Evolutionary conservation across 768 basidiomycete genomes (phyloP).

Genomic region (Hericium erinaceus): DNA sequence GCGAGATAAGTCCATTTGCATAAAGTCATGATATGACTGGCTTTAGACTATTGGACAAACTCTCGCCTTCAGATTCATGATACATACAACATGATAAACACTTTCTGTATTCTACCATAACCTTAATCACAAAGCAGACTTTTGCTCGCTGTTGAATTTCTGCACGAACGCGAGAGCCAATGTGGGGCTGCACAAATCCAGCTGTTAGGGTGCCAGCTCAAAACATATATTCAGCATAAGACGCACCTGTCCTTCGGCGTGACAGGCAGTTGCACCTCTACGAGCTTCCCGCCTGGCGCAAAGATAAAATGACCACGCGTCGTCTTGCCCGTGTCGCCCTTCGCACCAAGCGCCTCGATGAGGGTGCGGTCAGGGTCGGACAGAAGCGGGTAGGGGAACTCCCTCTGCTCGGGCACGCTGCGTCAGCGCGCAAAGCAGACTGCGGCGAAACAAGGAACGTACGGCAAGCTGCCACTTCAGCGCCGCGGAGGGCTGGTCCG

Average conservation of each 20-base stretch:
- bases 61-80: no score
- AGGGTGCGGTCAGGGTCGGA: slow-evolving; percentile 82
- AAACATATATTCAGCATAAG: no score
- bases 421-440: not conserved
- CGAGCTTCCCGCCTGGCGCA: slow-evolving; percentile 80
- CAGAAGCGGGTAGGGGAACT: slow-evolving; percentile 76
- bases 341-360: slow-evolving; percentile 73
- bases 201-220: no score
- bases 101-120: no score
- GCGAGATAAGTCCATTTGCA: no score
- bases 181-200: slow-evolving; percentile 34
- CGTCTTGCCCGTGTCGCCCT: slow-evolving; percentile 58
- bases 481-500: slow-evolving; percentile 67
- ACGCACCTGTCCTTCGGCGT: slow-evolving; percentile 77
- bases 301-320: slow-evolving; percentile 94
- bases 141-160: slow-evolving; percentile 9
- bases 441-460: slow-evolving; percentile 10
- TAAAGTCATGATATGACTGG: no score
- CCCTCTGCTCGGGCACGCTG: slow-evolving; percentile 42
- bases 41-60: no score
- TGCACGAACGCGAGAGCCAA: slow-evolving; percentile 67
- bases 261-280: slow-evolving; percentile 79
- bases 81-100: no score
- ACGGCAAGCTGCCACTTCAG: slow-evolving; percentile 85
- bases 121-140: not conserved